Base-by-base conservation (phyloP, 192 early-diverging fungal genomes). In the Coemansia umbellata region DNA sequence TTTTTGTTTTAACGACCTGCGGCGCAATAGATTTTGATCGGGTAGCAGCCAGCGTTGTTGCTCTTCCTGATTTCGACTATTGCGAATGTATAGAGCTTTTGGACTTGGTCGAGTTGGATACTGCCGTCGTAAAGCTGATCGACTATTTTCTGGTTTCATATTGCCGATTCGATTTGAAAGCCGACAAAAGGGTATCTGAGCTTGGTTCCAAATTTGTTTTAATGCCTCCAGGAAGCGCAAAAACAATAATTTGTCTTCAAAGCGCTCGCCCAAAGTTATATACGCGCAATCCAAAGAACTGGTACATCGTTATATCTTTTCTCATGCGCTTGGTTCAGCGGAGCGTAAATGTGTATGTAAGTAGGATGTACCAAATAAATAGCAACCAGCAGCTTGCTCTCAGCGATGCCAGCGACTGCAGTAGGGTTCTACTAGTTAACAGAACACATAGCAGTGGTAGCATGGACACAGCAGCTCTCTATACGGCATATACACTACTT, bases 261-360 rank as follows among this genome's bases (percentile, higher is more conserved):
- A 37, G 35, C 19, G 43, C 40, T 21, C 45, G 54, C 1, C 58
- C 57, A 19, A 51, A 41, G 19, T 18, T 45, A 14, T 58, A 47
- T 8, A 17, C 30, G 2, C 33, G 42, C 3, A 37, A 17, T 0
- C 11, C 49, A 0, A 26, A 18, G 1, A 23, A 49, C 9, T 76
- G 66, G 66, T 33, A 49, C 23, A 19, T 41, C 1, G 13, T 69
- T 3, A 50, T 69, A 5, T 24, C 49, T 17, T 3, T 59, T 5
- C 54, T 76, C 8, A 8, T 40, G 8, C 32, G 35, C 44, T 58
- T 76, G 11, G 66, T 61, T 9, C 66, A 76, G 58, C 47, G 66
- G 13, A 35, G 60, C 0, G 41, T 56, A 26, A 43, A 50, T 13
- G 60, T 60, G 1, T 74, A 40, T 37, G 35, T 36, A 28, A 54